A percentile compares a stretch with the other conserved stretches of the same genome.
These are phyloP conservation scores for Fragaria vesca DNA, from an alignment of 306 rosid species.

Conservation along the genomic window DNA sequence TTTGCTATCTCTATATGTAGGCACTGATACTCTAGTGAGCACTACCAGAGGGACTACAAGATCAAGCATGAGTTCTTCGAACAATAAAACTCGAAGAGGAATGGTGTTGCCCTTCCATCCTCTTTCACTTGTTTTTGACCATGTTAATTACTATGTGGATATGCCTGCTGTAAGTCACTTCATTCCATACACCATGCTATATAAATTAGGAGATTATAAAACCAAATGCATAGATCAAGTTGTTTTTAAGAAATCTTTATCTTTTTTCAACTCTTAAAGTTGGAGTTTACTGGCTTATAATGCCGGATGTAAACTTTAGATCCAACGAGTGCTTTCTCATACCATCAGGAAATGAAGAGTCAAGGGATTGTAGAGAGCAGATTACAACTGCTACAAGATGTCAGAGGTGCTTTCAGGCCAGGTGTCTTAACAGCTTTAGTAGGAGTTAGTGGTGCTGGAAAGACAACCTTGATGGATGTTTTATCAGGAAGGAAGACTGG, in stretches of 20 bases:
- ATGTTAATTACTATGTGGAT: conserved; percentile 30
- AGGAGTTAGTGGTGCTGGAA: conserved; percentile 55
- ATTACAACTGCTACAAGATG: conserved; percentile 33
- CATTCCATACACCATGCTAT: not conserved
- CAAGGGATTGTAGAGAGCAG: conserved; percentile 39
- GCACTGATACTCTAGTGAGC: not conserved
- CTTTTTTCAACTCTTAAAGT: not conserved
- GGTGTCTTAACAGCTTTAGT: conserved; percentile 49
- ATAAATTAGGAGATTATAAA: not conserved
- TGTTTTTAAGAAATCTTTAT: not conserved
- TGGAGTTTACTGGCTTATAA: not conserved
- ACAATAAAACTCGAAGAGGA: conserved; percentile 13
- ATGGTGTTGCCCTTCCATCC: conserved; percentile 38
- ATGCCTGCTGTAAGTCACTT: conserved; percentile 27
- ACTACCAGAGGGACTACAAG: not conserved
- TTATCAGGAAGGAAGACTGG: conserved; percentile 51
- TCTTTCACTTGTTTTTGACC: conserved; percentile 26
- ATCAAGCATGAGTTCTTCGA: conserved; percentile 8
- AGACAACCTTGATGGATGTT: conserved; percentile 52
- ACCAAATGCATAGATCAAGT: not conserved
- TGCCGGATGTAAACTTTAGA: not conserved
- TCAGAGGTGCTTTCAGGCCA: conserved; percentile 44
- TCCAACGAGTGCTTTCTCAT: not conserved
- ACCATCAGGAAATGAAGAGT: conserved; percentile 50
- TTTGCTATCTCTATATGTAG: not conserved